Evolutionary conservation across 345 rosid species (phyloP).

Genomic region (Litchi chinensis): DNA sequence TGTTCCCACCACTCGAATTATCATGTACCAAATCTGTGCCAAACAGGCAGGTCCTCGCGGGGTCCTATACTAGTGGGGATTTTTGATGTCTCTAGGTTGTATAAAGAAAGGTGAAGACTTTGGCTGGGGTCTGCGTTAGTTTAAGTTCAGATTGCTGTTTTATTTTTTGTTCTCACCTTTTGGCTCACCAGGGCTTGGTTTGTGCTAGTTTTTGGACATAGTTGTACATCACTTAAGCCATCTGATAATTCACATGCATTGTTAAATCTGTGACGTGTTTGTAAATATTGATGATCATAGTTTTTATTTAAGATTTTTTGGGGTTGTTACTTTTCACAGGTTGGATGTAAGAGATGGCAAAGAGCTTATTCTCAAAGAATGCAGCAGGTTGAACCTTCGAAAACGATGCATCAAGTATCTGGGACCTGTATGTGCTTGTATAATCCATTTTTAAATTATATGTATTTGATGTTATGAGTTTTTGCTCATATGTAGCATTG

Average conservation of each 20-base stretch:
- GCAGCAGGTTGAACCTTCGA: slow-evolving; percentile 67
- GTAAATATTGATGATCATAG: too few relatives aligned
- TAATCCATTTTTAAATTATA: neutral
- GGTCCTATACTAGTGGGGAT: too few relatives aligned
- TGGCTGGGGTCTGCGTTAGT: neutral
- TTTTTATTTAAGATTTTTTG: too few relatives aligned
- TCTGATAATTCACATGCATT: neutral
- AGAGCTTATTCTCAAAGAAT: slow-evolving; percentile 63
- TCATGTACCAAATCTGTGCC: too few relatives aligned
- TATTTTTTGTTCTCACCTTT: neutral
- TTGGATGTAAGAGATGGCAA: slow-evolving; percentile 88
- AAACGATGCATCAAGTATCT: slow-evolving; percentile 85
- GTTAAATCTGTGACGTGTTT: neutral
- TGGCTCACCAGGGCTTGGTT: neutral
- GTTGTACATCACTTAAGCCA: neutral
- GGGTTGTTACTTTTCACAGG: slow-evolving; percentile 43
- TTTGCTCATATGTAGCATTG: too few relatives aligned
- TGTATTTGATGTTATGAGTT: neutral
- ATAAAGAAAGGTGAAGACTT: neutral
- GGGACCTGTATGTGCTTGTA: slow-evolving; percentile 71
- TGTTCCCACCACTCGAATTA: too few relatives aligned
- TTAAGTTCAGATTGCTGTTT: neutral
- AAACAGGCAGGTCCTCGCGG: too few relatives aligned
- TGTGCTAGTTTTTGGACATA: neutral
- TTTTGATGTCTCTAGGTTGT: too few relatives aligned